These are phyloP conservation scores for Pythium sp. DNA, from an alignment of 352 stramenopile species.

Conservation along the genomic window DNA sequence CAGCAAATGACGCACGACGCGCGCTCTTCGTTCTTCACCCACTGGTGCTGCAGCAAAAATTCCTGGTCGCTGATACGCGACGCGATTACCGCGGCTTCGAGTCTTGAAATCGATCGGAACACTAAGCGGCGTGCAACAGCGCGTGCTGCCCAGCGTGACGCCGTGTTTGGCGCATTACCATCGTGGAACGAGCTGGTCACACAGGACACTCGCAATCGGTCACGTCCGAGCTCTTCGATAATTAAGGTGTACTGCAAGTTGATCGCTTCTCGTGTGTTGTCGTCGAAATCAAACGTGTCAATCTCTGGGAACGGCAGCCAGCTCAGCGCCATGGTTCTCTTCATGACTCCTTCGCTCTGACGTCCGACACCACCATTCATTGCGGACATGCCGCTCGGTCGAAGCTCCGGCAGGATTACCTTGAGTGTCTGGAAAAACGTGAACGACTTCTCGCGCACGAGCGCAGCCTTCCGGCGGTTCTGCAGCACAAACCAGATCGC, in stretches of 20 bases:
- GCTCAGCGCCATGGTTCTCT: constrained; percentile 53
- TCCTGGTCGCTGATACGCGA: constrained; percentile 43
- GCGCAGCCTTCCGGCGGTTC: constrained; percentile 43
- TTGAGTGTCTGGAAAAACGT: constrained; percentile 69
- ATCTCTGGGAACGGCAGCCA: constrained; percentile 49
- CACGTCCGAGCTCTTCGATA: constrained; percentile 49
- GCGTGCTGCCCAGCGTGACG: constrained; percentile 29
- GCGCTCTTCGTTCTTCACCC: constrained; percentile 65
- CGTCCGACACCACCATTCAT: constrained; percentile 6
- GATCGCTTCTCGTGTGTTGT: constrained; percentile 26
- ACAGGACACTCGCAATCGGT: constrained; percentile 50
- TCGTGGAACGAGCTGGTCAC: constrained; percentile 59
- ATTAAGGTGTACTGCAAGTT: constrained; percentile 66
- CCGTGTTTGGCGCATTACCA: constrained; percentile 25
- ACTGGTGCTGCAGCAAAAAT: constrained; percentile 46
- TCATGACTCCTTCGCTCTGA: constrained; percentile 47
- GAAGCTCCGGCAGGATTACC: constrained; percentile 44
- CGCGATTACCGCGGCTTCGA: constrained; percentile 47
- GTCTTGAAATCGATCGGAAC: constrained; percentile 38
- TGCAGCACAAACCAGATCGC: constrained; percentile 63
- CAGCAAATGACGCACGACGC: constrained; percentile 56
- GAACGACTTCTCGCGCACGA: constrained; percentile 50
- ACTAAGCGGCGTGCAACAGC: constrained; percentile 47
- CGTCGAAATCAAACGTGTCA: constrained; percentile 12
- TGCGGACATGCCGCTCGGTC: constrained; percentile 12